Base-by-base conservation (phyloP, 2,329 filamentous ascomycete genomes). In the Lachnellula hyalina region DNA sequence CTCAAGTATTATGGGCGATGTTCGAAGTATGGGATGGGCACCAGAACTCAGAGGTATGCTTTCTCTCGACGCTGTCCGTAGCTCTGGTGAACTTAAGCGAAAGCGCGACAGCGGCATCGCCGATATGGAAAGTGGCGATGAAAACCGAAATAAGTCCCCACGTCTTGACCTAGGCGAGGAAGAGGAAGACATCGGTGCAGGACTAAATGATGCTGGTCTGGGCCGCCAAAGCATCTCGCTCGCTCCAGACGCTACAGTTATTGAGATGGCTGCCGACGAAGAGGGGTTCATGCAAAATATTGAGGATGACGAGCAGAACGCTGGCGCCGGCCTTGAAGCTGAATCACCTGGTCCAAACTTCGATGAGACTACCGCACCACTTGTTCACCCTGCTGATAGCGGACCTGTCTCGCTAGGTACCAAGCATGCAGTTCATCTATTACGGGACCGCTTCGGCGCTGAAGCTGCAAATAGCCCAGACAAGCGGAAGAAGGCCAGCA, bases 401-500 rank as follows among this genome's bases (percentile, higher is more conserved):
- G 91, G 91, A 0, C 89, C 90, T 0, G 87, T 97, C 8, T 96
- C 92, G 0, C 74, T 96, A 17, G 92, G 90, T 57, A 99, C 94
- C 11, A 94, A 95, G 73, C 92, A 96, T 67, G 94, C 94, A 35
- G 95, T 99, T 19, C 93, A 99, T 71, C 83, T 97, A 51, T 83
- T 99, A 8, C 87, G 94, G 52, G 91, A 96, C 55, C 81, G 89
- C 25, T 96, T 99, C 61, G 90, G 92, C 23, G 71, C 82, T 17
- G 84, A 89, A 34, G 85, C 84, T 5, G 87, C 85, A 47, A 78
- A 81, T 19, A 83, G 84, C 60, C 80, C 86, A 2, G 83, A 85
- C 54, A 86, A 88, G 72, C 84, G 91, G 65, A 87, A 86, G 71
- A 87, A 87, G 70, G 81, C 79, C 23, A 83, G 83, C 12, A 90